Conservation (phyloP, 768 basidiomycete species). For the Ramaria sp. region DNA sequence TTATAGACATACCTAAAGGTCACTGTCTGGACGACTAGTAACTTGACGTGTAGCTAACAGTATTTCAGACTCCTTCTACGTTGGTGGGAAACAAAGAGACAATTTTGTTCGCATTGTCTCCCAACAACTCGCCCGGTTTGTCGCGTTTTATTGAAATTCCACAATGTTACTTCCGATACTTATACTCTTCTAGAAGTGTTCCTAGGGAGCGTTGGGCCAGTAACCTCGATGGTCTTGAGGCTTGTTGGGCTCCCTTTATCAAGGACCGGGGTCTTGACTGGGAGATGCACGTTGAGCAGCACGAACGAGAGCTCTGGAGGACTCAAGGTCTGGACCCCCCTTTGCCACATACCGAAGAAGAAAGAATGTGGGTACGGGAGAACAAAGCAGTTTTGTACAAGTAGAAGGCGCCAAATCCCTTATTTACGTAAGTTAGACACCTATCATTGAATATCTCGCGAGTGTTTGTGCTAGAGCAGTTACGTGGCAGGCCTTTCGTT, state of each 20-base stretch:
- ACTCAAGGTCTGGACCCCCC: not conserved
- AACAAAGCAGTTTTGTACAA: not conserved
- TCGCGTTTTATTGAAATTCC: not conserved
- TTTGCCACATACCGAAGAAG: not conserved
- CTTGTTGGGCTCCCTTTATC: not conserved
- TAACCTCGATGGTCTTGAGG: conserved; percentile 2
- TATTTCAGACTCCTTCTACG: conserved; percentile 12
- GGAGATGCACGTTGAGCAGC: conserved; percentile 7
- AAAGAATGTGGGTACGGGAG: not conserved
- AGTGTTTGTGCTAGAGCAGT: no score
- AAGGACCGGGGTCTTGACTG: conserved; percentile 4
- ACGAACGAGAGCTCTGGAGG: conserved; percentile 7
- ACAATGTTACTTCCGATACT: not conserved
- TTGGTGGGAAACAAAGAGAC: conserved; percentile 14
- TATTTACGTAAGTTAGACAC: no score
- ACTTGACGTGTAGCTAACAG: not conserved
- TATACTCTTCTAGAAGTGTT: not conserved
- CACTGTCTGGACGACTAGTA: not conserved
- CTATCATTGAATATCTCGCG: no score
- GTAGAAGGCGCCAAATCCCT: not conserved
- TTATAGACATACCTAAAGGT: conserved; percentile 17
- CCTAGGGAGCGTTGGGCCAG: not conserved
- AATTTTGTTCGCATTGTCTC: conserved; percentile 15
- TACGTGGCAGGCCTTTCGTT: no score
- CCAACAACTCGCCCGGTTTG: conserved; percentile 15